Conservation (phyloP, 148 eudicot species). For the Camellia japonica region DNA sequence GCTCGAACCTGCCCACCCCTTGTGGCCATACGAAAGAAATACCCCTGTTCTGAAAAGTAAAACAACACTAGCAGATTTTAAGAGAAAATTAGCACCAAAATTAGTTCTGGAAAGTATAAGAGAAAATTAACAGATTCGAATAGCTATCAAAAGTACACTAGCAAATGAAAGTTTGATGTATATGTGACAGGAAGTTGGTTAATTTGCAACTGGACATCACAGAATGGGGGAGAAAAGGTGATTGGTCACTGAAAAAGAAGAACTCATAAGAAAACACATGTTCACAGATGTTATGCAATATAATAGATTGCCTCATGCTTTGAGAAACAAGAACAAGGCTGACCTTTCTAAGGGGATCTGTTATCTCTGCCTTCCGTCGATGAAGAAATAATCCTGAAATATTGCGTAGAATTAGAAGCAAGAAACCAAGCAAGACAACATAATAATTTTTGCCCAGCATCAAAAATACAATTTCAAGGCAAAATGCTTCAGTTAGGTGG, state of each 20-base stretch:
- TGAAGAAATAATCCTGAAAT: constrained; percentile 91
- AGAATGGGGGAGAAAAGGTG: not conserved
- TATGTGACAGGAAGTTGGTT: not conserved
- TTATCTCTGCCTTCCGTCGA: constrained; percentile 90
- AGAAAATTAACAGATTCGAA: not conserved
- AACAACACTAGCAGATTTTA: too few relatives aligned
- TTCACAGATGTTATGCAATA: not conserved
- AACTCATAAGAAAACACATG: not conserved
- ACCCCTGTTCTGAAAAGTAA: too few relatives aligned
- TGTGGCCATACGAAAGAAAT: not conserved
- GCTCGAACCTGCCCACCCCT: not conserved
- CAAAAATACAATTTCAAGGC: not conserved
- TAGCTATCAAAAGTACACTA: not conserved
- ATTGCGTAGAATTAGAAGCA: constrained; percentile 11
- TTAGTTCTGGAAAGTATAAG: not conserved
- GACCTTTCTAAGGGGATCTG: constrained; percentile 78
- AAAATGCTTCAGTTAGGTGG: not conserved
- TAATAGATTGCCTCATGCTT: not conserved
- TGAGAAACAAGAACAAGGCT: constrained; percentile 23
- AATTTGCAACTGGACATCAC: not conserved
- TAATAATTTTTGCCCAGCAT: not conserved
- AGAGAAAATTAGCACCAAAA: not conserved
- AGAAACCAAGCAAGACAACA: not conserved
- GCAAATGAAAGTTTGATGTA: constrained; percentile 8
- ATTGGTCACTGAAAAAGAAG: not conserved